A percentile compares a stretch with the other conserved stretches of the same genome.
Conservation (phyloP, 495 filamentous ascomycete genomes). For the Saxophila tyrrhenica region DNA sequence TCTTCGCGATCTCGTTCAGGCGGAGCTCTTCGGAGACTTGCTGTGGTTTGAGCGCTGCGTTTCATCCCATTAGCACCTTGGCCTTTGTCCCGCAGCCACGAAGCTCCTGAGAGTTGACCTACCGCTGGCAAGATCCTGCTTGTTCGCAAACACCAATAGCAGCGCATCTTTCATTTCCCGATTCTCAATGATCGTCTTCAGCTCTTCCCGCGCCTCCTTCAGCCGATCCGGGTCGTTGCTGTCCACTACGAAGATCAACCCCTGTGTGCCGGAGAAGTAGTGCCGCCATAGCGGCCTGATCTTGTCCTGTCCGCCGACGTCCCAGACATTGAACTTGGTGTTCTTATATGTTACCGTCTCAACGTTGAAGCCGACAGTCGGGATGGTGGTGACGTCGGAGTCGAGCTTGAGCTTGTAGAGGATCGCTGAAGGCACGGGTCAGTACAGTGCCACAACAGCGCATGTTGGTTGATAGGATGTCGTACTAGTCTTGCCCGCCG, state of each 20-base stretch:
- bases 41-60: slow-evolving; percentile 36
- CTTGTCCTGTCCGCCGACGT: slow-evolving; percentile 99
- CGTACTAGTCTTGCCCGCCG: slow-evolving; percentile 92
- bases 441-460: slow-evolving; percentile 3
- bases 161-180: slow-evolving; percentile 96
- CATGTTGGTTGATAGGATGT: slow-evolving; percentile 2
- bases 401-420: slow-evolving; percentile 99
- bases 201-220: slow-evolving; percentile 78
- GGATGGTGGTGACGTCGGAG: slow-evolving; percentile 97
- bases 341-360: slow-evolving; percentile 99
- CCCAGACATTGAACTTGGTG: slow-evolving; percentile 99
- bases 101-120: slow-evolving; percentile 1
- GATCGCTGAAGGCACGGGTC: slow-evolving; percentile 47
- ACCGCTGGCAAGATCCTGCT: slow-evolving; percentile 88
- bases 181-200: slow-evolving; percentile 93
- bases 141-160: slow-evolving; percentile 93
- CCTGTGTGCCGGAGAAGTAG: slow-evolving; percentile 98
- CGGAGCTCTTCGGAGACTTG: slow-evolving; percentile 80
- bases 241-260: slow-evolving; percentile 95
- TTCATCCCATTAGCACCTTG: neutral
- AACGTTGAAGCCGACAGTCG: slow-evolving; percentile 98
- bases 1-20: slow-evolving; percentile 65
- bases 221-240: slow-evolving; percentile 76
- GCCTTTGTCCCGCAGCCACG: neutral
- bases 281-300: slow-evolving; percentile 96